Percentiles rank a stretch among this genome's conserved stretches.
These are phyloP conservation scores for Saccharomycopsis sp. DNA, from an alignment of 805 yeast genomes.

Conservation along the genomic window DNA sequence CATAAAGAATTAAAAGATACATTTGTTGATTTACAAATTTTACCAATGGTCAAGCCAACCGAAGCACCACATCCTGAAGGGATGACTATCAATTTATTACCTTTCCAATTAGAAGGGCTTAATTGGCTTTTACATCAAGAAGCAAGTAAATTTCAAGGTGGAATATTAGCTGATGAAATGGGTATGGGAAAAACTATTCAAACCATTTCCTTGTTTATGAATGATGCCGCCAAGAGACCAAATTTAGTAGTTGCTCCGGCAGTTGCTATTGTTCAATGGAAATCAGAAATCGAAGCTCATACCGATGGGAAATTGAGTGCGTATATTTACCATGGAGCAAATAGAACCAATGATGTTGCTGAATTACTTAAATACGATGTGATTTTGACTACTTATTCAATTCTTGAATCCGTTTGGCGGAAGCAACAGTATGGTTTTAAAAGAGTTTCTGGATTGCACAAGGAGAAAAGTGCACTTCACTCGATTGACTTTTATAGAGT, in stretches of 20 bases:
- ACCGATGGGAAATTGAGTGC: slow-evolving; percentile 65
- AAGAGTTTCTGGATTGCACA: slow-evolving; percentile 60
- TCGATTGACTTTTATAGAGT: slow-evolving; percentile 73
- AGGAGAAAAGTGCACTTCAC: slow-evolving; percentile 74
- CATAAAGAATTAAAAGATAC: slow-evolving; percentile 77
- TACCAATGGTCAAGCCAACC: slow-evolving; percentile 41
- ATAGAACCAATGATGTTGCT: slow-evolving; percentile 49
- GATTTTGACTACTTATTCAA: slow-evolving; percentile 86
- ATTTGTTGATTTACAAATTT: slow-evolving; percentile 54
- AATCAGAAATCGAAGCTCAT: slow-evolving; percentile 81
- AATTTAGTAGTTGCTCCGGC: slow-evolving; percentile 94
- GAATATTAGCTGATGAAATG: slow-evolving; percentile 97
- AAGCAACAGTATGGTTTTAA: slow-evolving; percentile 80
- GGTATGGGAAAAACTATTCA: slow-evolving; percentile 99
- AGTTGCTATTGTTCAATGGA: slow-evolving; percentile 98
- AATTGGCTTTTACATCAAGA: slow-evolving; percentile 87
- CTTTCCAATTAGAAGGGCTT: slow-evolving; percentile 91
- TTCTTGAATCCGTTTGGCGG: slow-evolving; percentile 78
- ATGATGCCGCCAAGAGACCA: slow-evolving; percentile 60
- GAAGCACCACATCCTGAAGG: slow-evolving; percentile 71
- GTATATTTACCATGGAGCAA: slow-evolving; percentile 80
- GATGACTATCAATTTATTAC: slow-evolving; percentile 66
- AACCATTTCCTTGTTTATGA: slow-evolving; percentile 80
- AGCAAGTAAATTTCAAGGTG: slow-evolving; percentile 72
- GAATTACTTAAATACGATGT: slow-evolving; percentile 64